Conservation (phyloP, 2,329 filamentous ascomycete species). For the Pestalotiopsis sp. region DNA sequence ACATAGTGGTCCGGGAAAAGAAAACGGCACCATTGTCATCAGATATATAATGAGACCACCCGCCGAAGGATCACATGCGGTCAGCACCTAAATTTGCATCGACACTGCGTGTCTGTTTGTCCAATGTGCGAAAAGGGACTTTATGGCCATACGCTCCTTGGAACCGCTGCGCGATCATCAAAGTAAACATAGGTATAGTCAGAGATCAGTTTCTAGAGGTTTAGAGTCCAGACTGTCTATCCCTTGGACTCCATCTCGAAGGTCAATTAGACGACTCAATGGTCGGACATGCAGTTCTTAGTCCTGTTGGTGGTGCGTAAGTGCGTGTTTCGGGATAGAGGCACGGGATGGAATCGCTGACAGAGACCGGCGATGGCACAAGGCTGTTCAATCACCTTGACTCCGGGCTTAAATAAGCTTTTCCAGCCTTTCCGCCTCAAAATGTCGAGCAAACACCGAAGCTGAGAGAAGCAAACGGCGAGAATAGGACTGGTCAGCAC, state of each 20-base stretch:
- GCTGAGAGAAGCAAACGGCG: neutral
- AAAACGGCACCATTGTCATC: neutral
- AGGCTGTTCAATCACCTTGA: neutral
- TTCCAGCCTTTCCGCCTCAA: neutral
- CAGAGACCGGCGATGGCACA: neutral
- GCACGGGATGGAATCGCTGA: neutral
- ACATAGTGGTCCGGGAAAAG: neutral
- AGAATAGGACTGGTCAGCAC: neutral
- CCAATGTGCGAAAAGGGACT: neutral
- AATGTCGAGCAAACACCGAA: slow-evolving; percentile 7
- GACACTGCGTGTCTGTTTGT: neutral
- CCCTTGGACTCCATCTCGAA: too few relatives aligned
- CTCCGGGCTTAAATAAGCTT: neutral
- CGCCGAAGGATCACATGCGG: neutral
- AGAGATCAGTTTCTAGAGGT: neutral
- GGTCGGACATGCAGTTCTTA: neutral
- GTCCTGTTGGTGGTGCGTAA: neutral
- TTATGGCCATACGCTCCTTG: neutral
- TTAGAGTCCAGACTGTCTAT: neutral
- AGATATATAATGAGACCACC: neutral
- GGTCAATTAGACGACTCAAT: too few relatives aligned
- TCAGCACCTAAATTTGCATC: neutral
- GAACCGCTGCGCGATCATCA: neutral
- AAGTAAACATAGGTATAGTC: neutral
- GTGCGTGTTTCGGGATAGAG: neutral